Base-by-base conservation (phyloP, 371 early-diverging fungal genomes). In the Rhizopus microsporus region DNA sequence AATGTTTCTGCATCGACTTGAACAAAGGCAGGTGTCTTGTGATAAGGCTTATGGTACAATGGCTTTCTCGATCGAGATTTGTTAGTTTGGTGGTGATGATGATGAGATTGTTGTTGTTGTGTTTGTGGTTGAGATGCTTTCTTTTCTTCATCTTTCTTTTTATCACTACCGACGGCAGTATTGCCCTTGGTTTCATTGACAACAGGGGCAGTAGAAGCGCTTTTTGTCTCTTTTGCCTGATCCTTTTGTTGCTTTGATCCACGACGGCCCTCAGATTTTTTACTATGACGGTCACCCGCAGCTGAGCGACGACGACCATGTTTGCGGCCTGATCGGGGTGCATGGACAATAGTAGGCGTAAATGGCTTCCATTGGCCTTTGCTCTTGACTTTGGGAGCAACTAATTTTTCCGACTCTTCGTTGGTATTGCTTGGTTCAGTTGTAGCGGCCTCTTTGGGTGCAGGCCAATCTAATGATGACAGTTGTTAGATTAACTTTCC, bases 351-450 rank as follows among this genome's bases (percentile, higher is more conserved):
- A 38, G 77, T 82, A 55, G 85, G 83, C 37, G 85, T 83, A 50
- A 69, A 74, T n/a, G 81, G 78, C 33, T 79, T 82, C 77, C 85
- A 80, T 68, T 79, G 82, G 44, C 81, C 80, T 64, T 82, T 85
- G 54, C 72, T 78, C 71, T 75, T 77, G 30, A 68, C 72, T 62
- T 78, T 69, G 33, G 72, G 69, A 32, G 63, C 60, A 54, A 59
- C 39, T 32, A 69, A 62, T 57, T 78, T 81, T 49, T 57, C 75
- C 62, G 78, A 72, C 7, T 60, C 63, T 16, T 31, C 52, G 15
- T 15, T 17, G 40, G 68, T 72, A 43, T 64, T 67, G 46, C 23
- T 23, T 23, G 23, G 23, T 23, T 74, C 68, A 34, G 57, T 54
- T 17, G 54, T 60, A 30, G 61, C 59, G n/a, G 74, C 72, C 50